Evolutionary conservation across 1,284 basidiomycete species (phyloP), one percentile per base, ranked within the genome.

Genomic region (Malassezia slooffiae): DNA sequence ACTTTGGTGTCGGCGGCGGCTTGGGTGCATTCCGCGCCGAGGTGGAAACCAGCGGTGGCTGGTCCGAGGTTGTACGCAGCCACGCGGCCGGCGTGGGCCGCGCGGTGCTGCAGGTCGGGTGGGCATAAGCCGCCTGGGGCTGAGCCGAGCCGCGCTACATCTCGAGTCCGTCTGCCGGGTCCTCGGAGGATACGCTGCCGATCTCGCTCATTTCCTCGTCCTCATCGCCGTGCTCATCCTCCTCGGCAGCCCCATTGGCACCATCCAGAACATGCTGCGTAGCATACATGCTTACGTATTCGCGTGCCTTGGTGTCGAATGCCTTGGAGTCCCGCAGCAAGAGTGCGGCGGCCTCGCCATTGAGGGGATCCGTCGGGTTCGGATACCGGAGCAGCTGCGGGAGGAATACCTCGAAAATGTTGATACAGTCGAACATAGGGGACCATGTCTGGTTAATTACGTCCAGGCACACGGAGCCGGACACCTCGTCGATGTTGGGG

Each of bases 351-450:
- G 93, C 91, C 72, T 97, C 91, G 15, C 91, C 91, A 59, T 97
- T 97, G 41, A 97, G 75, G 1, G 91, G 93, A 70, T 97, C 91
- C 50, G 89, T 86, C 9, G 93, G 90, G 71, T 97, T 97, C 52
- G 91, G 91, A 72, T 97, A 97, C 34, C 90, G 82, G 42, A 97
- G 74, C 4, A 97, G 79, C 71, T 97, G 93, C 2, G 91, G 93
- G 21, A 97, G 77, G 74, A 97, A 97, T 43, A 88, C 83, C 71
- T 97, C 93, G 63, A 97, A 97, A 61, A 97, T 96, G 71, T 97
- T 97, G 75, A 96, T 87, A 82, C 96, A 89, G 73, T 96, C 91
- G 42, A 53, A 55, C 54, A 60, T 57, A 28, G 57, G 55, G 26
- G 55, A 57, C 49, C 57, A 56, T n/a, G 55, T 59, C 27, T 60